These are phyloP conservation scores for Biscogniauxia marginata DNA, from an alignment of 2,329 filamentous ascomycete genomes.

Conservation along the genomic window DNA sequence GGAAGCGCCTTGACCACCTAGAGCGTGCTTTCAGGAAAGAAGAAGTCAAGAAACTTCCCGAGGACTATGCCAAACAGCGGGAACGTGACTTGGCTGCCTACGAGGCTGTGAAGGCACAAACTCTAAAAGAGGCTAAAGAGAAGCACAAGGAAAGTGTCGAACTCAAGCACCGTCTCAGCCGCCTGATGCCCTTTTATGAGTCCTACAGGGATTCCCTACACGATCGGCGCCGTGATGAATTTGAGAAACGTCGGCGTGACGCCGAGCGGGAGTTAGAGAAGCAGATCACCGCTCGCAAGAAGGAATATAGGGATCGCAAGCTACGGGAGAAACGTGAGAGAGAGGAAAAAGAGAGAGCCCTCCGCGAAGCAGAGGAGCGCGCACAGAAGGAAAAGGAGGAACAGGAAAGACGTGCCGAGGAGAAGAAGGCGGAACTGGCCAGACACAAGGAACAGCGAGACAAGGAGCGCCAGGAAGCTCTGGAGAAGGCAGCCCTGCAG, in stretches of 20 bases:
- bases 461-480: conserved; percentile 64
- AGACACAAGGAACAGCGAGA: conserved; percentile 66
- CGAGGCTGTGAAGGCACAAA: conserved; percentile 74
- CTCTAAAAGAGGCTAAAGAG: conserved; percentile 73
- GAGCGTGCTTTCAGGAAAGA: conserved; percentile 96
- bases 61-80: conserved; percentile 82
- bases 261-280: conserved; percentile 92
- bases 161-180: conserved; percentile 86
- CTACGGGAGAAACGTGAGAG: conserved; percentile 79
- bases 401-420: conserved; percentile 74
- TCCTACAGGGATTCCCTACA: conserved; percentile 78
- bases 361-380: conserved; percentile 84
- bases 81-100: conserved; percentile 76
- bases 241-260: conserved; percentile 88
- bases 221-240: conserved; percentile 87
- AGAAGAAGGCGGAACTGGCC: conserved; percentile 69
- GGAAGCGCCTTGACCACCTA: conserved; percentile 94
- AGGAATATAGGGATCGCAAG: conserved; percentile 81
- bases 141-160: conserved; percentile 93
- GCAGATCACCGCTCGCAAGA: conserved; percentile 83
- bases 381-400: conserved; percentile 81
- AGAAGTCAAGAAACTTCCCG: conserved; percentile 85
- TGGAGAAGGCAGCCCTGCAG: conserved; percentile 67
- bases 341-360: conserved; percentile 77
- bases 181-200: conserved; percentile 83